Evolutionary conservation across 805 yeast genomes (phyloP).

Genomic region (Yamadazyma sp.): DNA sequence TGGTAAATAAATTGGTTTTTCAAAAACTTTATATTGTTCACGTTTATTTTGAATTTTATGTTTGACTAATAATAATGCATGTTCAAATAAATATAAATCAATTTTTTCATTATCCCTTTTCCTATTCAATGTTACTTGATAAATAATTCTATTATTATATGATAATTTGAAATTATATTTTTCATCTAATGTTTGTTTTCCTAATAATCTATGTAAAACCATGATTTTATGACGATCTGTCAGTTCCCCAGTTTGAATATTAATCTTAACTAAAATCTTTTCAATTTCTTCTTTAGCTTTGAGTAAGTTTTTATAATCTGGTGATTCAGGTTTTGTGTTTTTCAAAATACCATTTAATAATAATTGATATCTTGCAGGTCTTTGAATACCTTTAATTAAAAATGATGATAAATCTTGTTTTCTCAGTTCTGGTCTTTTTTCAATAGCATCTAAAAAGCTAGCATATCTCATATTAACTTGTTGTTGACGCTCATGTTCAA

Average conservation of each 20-base stretch:
- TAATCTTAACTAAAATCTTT: constrained; percentile 71
- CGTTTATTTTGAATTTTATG: constrained; percentile 84
- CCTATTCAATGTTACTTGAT: constrained; percentile 67
- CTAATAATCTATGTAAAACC: constrained; percentile 53
- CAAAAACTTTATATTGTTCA: constrained; percentile 88
- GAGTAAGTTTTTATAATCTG: constrained; percentile 65
- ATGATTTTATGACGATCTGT: constrained; percentile 89
- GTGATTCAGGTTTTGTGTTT: constrained; percentile 70
- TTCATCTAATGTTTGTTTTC: constrained; percentile 80
- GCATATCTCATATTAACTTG: constrained; percentile 87
- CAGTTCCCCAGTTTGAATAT: constrained; percentile 88
- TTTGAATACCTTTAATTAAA: constrained; percentile 89
- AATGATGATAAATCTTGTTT: constrained; percentile 91
- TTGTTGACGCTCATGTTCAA: constrained; percentile 91
- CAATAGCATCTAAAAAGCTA: constrained; percentile 89
- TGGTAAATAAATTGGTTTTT: constrained; percentile 82
- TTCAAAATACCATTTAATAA: constrained; percentile 79
- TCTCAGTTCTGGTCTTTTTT: constrained; percentile 77
- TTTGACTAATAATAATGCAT: constrained; percentile 79
- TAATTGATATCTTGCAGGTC: constrained; percentile 92
- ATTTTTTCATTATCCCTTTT: constrained; percentile 77
- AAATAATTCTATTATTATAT: constrained; percentile 77
- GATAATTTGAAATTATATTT: constrained; percentile 80
- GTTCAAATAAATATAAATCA: constrained; percentile 84
- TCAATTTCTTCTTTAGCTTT: constrained; percentile 75